These are phyloP conservation scores for Bothriochloa decipiens DNA, from an alignment of 176 grass and related monocot genomes.

Conservation along the genomic window DNA sequence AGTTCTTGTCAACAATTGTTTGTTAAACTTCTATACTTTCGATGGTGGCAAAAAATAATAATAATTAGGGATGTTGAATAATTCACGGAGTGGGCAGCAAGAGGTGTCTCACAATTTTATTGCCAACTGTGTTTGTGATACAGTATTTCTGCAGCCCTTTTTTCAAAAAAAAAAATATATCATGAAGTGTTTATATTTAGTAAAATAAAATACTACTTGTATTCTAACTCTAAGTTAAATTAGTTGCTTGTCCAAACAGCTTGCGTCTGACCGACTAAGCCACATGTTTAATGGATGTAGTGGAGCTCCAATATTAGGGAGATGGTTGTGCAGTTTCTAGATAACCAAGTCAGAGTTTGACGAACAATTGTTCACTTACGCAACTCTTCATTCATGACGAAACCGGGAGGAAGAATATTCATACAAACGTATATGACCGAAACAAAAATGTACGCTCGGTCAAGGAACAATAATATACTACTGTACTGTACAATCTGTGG, in stretches of 20 bases:
- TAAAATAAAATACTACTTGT: too few species aligned
- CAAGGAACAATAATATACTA: constrained; percentile 14
- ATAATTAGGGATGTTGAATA: neutral
- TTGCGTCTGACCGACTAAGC: neutral
- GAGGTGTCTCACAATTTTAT: too few species aligned
- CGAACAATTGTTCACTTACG: neutral
- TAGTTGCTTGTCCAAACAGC: neutral
- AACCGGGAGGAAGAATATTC: neutral
- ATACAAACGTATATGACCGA: constrained; percentile 8
- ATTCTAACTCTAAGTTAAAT: too few species aligned
- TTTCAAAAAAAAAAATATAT: too few species aligned
- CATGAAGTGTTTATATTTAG: neutral
- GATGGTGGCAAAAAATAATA: neutral
- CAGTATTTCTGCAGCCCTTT: too few species aligned
- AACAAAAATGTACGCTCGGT: neutral
- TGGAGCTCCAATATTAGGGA: too few species aligned
- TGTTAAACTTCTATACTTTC: neutral
- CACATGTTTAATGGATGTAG: too few species aligned
- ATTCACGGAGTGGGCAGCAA: too few species aligned
- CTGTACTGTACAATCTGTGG: too few species aligned
- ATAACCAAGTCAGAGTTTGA: neutral
- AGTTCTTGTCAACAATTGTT: neutral
- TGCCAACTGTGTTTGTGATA: too few species aligned
- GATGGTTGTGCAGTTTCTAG: neutral
- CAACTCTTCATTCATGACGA: neutral